Base-by-base conservation (phyloP, 2,329 filamentous ascomycete genomes). In the Ramularia endophylla region DNA sequence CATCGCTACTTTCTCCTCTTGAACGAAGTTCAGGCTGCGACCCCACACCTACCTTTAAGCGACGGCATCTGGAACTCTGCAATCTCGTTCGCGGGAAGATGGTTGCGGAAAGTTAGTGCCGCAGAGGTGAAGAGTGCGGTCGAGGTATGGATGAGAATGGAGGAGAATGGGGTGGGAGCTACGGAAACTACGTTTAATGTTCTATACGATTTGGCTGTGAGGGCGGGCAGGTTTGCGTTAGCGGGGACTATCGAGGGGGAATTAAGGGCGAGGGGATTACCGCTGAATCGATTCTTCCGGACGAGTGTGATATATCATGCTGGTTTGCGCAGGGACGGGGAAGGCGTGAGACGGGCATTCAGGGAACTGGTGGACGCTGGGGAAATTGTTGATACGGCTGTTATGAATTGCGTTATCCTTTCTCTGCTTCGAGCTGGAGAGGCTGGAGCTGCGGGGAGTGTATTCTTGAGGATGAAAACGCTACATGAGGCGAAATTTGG, bases 181-280 rank as follows among this genome's bases (percentile, higher is more conserved):
- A 85, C 84, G 53, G 73, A 79, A 36, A 82, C 88, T n/a, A 94
- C 90, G 0, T 94, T 98, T 65, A 95, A 92, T 59, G 84, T 95
- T 34, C 74, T 98, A 9, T 95, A 95, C 54, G 85, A 95, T 58
- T 77, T 87, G 8, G 87, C 92, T 1, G 78, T 87, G 52, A 94
- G 92, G 62, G 80, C 87, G 0, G 85, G 85, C 28, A 92, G 94
- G 57, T 94, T 85, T 51, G 71, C 72, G 1, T 76, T 97, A 16
- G 89, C 88, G 3, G 85, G 95, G 54, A 85, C 87, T 68, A 77
- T 97, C 8, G 80, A 89, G 54, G 73, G 78, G 42, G 89, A 97
- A 65, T 89, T 97, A 81, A 70, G 74, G 36, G 68, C 62, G 11
- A 81, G 92, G 20, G 75, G 77, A 0, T 67, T 90, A 38, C 62